Percentiles rank a stretch among this genome's conserved stretches.
phyloP scores from a whole-genome alignment of 192 early-diverging fungal species.

The Jimgerdemannia lactiflua region DNA sequence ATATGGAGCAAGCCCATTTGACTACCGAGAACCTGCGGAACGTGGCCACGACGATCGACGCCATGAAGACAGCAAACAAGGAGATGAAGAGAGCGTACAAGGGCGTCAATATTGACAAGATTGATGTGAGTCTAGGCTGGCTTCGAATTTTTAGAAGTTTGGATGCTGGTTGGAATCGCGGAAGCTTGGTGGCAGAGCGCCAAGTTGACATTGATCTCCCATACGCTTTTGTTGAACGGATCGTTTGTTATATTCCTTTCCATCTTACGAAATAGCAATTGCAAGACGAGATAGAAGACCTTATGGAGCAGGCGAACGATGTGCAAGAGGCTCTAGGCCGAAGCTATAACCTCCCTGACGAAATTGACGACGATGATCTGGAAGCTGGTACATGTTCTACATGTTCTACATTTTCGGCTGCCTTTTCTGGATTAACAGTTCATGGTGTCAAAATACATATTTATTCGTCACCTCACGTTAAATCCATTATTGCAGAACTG shows the following conservation, averaged over 20 bases:
- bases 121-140: conserved; percentile 66
- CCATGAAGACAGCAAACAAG: conserved; percentile 95
- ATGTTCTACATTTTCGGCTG: not conserved
- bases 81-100: conserved; percentile 97
- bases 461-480: not conserved
- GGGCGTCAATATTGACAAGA: conserved; percentile 90
- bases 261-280: conserved; percentile 53
- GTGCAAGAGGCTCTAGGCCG: conserved; percentile 94
- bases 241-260: not conserved
- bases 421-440: not conserved
- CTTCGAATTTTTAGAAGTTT: not conserved
- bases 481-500: conserved; percentile 59
- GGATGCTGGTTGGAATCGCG: not conserved
- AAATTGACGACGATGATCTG: conserved; percentile 94
- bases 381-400: conserved; percentile 73
- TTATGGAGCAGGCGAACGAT: conserved; percentile 96
- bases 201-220: not conserved
- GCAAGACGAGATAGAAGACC: conserved; percentile 98
- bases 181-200: conserved; percentile 9
- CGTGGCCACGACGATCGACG: conserved; percentile 94
- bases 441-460: too few species aligned
- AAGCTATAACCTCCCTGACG: conserved; percentile 92
- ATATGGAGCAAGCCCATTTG: conserved; percentile 96
- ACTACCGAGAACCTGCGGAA: conserved; percentile 97
- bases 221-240: not conserved